Conservation (phyloP, 192 early-diverging fungal species). For the Kappamyces sp. region DNA sequence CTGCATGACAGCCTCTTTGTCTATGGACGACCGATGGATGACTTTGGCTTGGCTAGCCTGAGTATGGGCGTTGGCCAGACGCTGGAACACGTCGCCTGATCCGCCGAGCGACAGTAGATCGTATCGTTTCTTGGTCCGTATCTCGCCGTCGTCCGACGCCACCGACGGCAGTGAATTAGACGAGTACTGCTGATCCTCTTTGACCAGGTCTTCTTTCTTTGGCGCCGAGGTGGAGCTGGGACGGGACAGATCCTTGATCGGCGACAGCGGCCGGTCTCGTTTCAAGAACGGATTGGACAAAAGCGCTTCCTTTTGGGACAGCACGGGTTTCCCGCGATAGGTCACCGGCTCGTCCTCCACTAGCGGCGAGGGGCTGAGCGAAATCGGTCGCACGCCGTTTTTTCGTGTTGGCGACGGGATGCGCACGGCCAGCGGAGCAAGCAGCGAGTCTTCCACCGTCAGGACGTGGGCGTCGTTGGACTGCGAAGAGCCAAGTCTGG, state of each 20-base stretch:
- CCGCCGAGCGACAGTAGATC: slow-evolving; percentile 2
- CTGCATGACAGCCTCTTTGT: slow-evolving; percentile 9
- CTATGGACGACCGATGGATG: slow-evolving; percentile 20
- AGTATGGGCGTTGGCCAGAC: slow-evolving; percentile 36
- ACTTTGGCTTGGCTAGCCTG: slow-evolving; percentile 41
- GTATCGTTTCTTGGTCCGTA: neutral
- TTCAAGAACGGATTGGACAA: neutral
- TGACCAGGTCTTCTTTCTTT: neutral
- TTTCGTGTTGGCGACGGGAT: slow-evolving; percentile 11
- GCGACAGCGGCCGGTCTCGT: slow-evolving; percentile 7
- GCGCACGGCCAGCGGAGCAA: too few species aligned
- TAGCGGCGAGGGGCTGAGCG: neutral
- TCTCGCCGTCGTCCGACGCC: neutral
- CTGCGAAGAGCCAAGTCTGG: too few species aligned
- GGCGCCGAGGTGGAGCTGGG: neutral
- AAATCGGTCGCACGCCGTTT: slow-evolving; percentile 2
- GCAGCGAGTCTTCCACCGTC: too few species aligned
- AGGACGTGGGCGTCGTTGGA: too few species aligned
- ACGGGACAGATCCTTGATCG: neutral
- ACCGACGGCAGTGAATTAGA: neutral
- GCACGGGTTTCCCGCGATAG: neutral
- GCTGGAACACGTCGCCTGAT: slow-evolving; percentile 32
- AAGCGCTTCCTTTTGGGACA: neutral
- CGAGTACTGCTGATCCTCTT: neutral
- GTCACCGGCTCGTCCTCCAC: slow-evolving; percentile 1